Conservation (phyloP, 441 rosid species). For the Brassica balearica region DNA sequence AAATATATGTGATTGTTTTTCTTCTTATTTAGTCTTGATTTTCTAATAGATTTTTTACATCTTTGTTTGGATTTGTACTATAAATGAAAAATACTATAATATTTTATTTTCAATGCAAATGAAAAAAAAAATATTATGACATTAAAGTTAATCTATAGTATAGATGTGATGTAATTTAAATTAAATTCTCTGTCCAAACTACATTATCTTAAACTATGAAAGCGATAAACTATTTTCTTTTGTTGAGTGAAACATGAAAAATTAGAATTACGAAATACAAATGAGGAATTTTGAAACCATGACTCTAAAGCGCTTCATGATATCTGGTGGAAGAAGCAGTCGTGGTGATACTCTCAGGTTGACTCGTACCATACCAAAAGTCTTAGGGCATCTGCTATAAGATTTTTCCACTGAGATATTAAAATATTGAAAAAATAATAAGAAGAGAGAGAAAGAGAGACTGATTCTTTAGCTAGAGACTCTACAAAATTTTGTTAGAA, state of each 20-base stretch:
- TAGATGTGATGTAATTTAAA: neutral
- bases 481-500: neutral
- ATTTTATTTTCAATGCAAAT: conserved; percentile 5
- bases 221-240: neutral
- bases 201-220: neutral
- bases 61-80: conserved; percentile 33
- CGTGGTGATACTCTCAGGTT: neutral
- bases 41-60: conserved; percentile 28
- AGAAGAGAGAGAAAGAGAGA: neutral
- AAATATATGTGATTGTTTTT: neutral
- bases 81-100: neutral
- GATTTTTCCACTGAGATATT: neutral
- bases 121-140: neutral
- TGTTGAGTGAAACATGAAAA: neutral
- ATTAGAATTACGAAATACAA: neutral
- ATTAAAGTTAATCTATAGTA: neutral
- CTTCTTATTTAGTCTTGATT: conserved; percentile 28
- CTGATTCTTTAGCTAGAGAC: neutral
- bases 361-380: neutral
- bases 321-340: neutral
- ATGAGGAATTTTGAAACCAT: neutral
- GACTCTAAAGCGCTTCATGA: neutral
- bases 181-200: neutral
- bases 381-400: neutral
- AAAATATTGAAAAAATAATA: neutral